Evolutionary conservation across 495 filamentous ascomycete species (phyloP).

Genomic region (Endocarpon pusillum): DNA sequence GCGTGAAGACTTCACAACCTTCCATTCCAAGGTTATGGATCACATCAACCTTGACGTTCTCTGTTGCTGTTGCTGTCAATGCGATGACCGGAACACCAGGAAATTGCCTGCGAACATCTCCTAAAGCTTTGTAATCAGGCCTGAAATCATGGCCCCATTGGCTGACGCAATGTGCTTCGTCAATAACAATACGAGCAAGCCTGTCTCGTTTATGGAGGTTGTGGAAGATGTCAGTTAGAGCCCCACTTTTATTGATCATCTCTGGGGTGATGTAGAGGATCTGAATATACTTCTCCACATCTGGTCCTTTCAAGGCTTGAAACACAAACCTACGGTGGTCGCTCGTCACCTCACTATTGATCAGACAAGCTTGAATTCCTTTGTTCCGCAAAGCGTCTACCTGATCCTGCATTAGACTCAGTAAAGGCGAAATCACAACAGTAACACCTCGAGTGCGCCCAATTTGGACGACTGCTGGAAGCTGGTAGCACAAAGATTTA

Average conservation of each 20-base stretch:
- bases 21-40: slow-evolving; percentile 73
- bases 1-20: slow-evolving; percentile 56
- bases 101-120: slow-evolving; percentile 47
- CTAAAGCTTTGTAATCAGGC: slow-evolving; percentile 83
- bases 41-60: slow-evolving; percentile 79
- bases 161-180: slow-evolving; percentile 96
- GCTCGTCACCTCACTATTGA: slow-evolving; percentile 54
- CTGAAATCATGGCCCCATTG: slow-evolving; percentile 99
- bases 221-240: slow-evolving; percentile 41
- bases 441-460: slow-evolving; percentile 77
- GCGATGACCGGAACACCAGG: slow-evolving; percentile 80
- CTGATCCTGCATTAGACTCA: slow-evolving; percentile 95
- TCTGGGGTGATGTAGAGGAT: slow-evolving; percentile 91
- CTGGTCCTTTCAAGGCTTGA: slow-evolving; percentile 33
- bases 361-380: slow-evolving; percentile 56
- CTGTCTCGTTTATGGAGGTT: slow-evolving; percentile 43
- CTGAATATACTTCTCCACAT: slow-evolving; percentile 55
- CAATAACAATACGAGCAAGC: slow-evolving; percentile 84
- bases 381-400: slow-evolving; percentile 60
- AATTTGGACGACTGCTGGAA: slow-evolving; percentile 69
- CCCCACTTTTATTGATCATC: slow-evolving; percentile 69
- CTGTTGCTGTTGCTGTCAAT: slow-evolving; percentile 83
- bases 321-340: slow-evolving; percentile 43
- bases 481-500: slow-evolving; percentile 91
- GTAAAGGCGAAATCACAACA: slow-evolving; percentile 80